These are phyloP conservation scores for Sesbania bispinosa DNA, from an alignment of 306 rosid species.

Conservation along the genomic window DNA sequence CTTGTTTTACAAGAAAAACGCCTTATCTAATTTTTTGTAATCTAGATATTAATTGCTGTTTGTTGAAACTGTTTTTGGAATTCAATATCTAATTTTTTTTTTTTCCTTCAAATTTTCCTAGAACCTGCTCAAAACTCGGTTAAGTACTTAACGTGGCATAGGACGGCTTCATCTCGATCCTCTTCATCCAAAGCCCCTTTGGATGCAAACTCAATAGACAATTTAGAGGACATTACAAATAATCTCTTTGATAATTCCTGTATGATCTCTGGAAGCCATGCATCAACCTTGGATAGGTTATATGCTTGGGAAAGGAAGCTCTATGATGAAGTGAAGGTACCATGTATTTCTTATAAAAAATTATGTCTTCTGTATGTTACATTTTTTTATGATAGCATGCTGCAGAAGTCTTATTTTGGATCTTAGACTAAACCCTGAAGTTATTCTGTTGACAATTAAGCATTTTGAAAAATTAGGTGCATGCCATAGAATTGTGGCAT, in stretches of 20 bases:
- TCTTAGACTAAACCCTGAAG: constrained; percentile 3
- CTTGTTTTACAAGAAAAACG: not conserved
- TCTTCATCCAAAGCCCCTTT: constrained; percentile 82
- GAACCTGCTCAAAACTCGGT: constrained; percentile 69
- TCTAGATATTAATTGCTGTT: not conserved
- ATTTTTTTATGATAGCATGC: not conserved
- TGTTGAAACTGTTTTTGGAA: not conserved
- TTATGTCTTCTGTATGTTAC: not conserved
- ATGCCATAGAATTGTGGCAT: not conserved
- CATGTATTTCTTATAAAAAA: not conserved
- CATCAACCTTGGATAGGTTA: constrained; percentile 94
- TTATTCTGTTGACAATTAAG: not conserved
- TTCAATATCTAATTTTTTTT: constrained; percentile 21
- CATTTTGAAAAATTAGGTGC: not conserved
- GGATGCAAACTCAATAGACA: constrained; percentile 66
- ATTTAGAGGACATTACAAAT: constrained; percentile 47
- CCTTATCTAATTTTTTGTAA: not conserved
- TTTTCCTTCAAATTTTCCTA: constrained; percentile 21
- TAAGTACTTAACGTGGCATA: constrained; percentile 88
- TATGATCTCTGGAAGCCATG: constrained; percentile 94
- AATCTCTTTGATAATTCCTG: constrained; percentile 62
- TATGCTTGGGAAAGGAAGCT: constrained; percentile 98
- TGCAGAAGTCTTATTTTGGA: constrained; percentile 17
- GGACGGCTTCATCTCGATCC: constrained; percentile 79
- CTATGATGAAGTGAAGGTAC: constrained; percentile 97